phyloP scores from a whole-genome alignment of 108 stramenopile species.

The Parmales sp. region DNA sequence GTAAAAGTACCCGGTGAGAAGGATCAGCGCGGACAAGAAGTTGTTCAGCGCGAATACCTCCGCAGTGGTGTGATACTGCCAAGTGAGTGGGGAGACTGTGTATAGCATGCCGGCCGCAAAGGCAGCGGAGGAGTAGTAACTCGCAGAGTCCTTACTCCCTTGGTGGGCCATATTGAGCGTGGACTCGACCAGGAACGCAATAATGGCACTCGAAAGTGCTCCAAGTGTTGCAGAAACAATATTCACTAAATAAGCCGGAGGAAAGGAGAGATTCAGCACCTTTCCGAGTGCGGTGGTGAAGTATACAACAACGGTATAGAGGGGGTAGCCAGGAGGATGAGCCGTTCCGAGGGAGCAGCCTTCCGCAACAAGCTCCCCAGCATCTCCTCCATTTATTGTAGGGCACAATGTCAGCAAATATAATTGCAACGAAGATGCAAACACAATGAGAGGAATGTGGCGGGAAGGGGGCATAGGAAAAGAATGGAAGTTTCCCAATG shows the following conservation, averaged over 20 bases:
- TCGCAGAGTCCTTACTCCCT: background rate
- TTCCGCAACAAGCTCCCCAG: conserved; percentile 61
- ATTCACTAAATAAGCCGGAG: conserved; percentile 14
- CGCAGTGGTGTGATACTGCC: conserved; percentile 64
- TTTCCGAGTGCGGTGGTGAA: conserved; percentile 17
- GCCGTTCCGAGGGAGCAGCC: conserved; percentile 57
- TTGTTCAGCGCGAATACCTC: conserved; percentile 83
- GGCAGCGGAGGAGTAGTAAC: conserved; percentile 13
- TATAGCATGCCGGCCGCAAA: conserved; percentile 25
- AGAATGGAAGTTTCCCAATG: too few relatives aligned
- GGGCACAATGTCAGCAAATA: background rate
- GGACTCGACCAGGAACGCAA: conserved; percentile 26
- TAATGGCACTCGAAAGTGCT: conserved; percentile 12
- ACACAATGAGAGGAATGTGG: too few relatives aligned
- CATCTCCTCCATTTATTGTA: conserved; percentile 2
- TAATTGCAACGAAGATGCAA: background rate
- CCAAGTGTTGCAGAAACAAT: background rate
- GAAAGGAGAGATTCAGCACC: background rate
- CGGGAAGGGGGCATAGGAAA: too few relatives aligned
- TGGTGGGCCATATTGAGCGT: background rate
- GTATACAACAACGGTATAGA: conserved; percentile 40
- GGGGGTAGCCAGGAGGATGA: conserved; percentile 71
- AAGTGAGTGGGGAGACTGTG: conserved; percentile 54
- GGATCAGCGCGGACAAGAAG: conserved; percentile 37
- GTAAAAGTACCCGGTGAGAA: conserved; percentile 20